These are phyloP conservation scores for Limonium bicolor DNA, from an alignment of 148 eudicot species.

Conservation along the genomic window DNA sequence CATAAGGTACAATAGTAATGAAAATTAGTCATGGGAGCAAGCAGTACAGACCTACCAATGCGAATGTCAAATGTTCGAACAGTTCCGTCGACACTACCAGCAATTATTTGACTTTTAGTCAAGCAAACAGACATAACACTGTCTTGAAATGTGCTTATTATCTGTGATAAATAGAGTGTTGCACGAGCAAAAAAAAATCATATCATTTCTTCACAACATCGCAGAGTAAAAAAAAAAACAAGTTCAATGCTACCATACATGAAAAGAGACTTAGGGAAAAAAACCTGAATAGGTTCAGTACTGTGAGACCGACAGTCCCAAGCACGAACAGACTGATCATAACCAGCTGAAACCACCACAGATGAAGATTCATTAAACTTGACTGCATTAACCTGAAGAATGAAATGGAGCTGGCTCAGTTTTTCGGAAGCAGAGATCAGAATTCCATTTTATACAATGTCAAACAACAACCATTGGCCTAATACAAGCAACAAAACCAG, in stretches of 20 bases:
- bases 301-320: conserved; percentile 97
- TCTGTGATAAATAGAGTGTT: conserved; percentile 29
- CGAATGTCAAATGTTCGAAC: conserved; percentile 94
- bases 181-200: not conserved
- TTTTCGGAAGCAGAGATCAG: too few relatives aligned
- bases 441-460: too few relatives aligned
- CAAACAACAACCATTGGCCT: too few relatives aligned
- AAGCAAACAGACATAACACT: conserved; percentile 92
- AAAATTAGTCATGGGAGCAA: not conserved
- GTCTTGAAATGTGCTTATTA: conserved; percentile 71
- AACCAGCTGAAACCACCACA: conserved; percentile 89
- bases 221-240: not conserved
- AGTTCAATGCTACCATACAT: not conserved
- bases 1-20: not conserved
- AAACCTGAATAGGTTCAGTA: conserved; percentile 92
- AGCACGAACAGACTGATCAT: conserved; percentile 78
- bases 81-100: conserved; percentile 98
- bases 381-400: conserved; percentile 76
- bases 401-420: too few relatives aligned
- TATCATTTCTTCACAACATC: not conserved
- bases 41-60: conserved; percentile 67
- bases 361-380: conserved; percentile 82
- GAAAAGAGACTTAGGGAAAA: not conserved
- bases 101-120: conserved; percentile 76
- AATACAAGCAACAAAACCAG: too few relatives aligned